Conservation (phyloP, 2,329 filamentous ascomycete genomes). For the Emergomyces africanus region DNA sequence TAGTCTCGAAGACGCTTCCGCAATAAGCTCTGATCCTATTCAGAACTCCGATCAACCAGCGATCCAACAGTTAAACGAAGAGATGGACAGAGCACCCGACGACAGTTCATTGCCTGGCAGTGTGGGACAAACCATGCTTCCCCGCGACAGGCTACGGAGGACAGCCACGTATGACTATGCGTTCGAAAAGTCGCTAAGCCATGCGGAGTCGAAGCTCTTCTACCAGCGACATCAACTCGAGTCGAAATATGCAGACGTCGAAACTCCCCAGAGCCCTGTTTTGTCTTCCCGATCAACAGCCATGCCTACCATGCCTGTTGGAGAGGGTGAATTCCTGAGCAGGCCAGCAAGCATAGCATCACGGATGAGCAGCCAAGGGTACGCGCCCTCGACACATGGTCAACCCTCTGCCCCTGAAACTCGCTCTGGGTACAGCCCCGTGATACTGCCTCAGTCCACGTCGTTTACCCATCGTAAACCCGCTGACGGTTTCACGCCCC, state of each 20-base stretch:
- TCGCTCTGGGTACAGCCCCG: not conserved
- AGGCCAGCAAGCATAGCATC: constrained; percentile 16
- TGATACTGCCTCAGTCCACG: not conserved
- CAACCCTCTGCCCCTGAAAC: not conserved
- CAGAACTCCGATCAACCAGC: not conserved
- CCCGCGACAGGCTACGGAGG: constrained; percentile 41
- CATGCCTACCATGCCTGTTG: constrained; percentile 9
- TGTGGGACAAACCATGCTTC: constrained; percentile 17
- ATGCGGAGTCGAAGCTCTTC: constrained; percentile 89
- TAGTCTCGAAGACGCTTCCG: not conserved
- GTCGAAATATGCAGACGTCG: constrained; percentile 26
- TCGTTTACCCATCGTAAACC: not conserved
- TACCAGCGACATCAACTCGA: constrained; percentile 79
- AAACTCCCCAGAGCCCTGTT: constrained; percentile 26
- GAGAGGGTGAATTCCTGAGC: constrained; percentile 9
- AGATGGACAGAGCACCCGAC: not conserved
- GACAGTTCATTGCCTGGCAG: constrained; percentile 4
- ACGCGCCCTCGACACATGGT: constrained; percentile 3
- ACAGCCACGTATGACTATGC: constrained; percentile 91
- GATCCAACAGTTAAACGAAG: not conserved
- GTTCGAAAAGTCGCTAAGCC: constrained; percentile 86
- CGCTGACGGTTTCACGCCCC: constrained; percentile 28
- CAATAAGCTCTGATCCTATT: not conserved
- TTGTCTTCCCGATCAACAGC: constrained; percentile 20
- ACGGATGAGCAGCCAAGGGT: constrained; percentile 12